Base-by-base conservation (phyloP, 345 rosid genomes). In the Heritiera littoralis region DNA sequence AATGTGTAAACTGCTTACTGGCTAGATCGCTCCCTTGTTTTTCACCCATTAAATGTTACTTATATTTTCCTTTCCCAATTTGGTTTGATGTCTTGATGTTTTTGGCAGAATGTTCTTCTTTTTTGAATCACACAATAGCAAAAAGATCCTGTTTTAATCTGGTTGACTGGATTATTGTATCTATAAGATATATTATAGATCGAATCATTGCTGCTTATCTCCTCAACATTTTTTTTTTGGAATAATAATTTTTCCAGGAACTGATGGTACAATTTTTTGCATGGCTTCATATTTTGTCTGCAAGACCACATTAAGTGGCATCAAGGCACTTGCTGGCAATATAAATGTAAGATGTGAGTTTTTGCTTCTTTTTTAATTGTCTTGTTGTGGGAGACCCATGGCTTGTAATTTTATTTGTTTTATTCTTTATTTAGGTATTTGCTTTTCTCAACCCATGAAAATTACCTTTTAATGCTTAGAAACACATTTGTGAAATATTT, bases 151-250 rank as follows among this genome's bases (percentile, higher is more conserved):
- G 79, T 97, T 70, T 98, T 97, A 67, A 91, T 97, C 70, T 96
- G 98, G 99, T 89, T 96, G 89, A 92, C 97, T 15, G 99, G 99
- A 83, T 66, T 96, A 89, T 94, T 96, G 86, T 92, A 96, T 83
- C 30, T 49, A 28, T 46, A 13, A 13, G 58, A 68, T 48, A 68
- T 23, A 48, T 35, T 2, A 32, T 28, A 9, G 48, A 28, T 48
- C 51, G 12, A 17, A n/a, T 76, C 13, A 18, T 12, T 65, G 46
- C 45, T 32, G n/a, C 49, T 65, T 18, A 35, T 65, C 72, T 45
- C 43, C 30, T 32, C 30, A 17, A 32, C 7, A 54, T 32, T 30
- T 51, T 49, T 30, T 15, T 60, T 54, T 52, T 51, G 10, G 68
- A 45, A 13, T 43, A 41, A 3, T 43, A 6, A 6, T 43, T 43